Conservation (phyloP, 805 yeast genomes). For the Diddensiella santjacobensis region DNA sequence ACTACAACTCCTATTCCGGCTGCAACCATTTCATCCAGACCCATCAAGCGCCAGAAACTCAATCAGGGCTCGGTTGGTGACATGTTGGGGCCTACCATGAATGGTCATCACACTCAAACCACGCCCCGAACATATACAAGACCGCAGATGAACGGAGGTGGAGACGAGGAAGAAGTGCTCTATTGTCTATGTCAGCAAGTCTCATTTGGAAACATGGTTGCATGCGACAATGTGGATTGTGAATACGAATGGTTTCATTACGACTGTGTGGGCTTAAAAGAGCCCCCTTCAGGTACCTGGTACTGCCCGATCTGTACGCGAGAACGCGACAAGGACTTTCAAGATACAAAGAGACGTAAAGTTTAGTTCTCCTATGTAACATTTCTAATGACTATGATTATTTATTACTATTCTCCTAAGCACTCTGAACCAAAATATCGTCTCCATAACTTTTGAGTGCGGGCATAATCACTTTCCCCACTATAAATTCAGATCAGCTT, state of each 20-base stretch:
- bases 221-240: conserved; percentile 89
- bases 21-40: conserved; percentile 7
- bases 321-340: conserved; percentile 25
- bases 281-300: conserved; percentile 93
- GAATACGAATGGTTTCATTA: conserved; percentile 94
- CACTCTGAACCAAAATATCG: too few relatives aligned
- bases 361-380: not conserved
- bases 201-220: conserved; percentile 94
- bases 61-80: not conserved
- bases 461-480: too few relatives aligned
- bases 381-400: not conserved
- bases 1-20: conserved; percentile 15
- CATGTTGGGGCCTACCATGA: not conserved
- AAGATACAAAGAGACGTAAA: conserved; percentile 18
- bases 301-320: conserved; percentile 79
- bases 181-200: conserved; percentile 94
- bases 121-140: conserved; percentile 6
- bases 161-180: conserved; percentile 57
- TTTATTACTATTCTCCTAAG: too few relatives aligned
- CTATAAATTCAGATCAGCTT: too few relatives aligned
- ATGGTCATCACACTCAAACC: conserved; percentile 12
- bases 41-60: conserved; percentile 22
- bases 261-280: conserved; percentile 84
- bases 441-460: too few relatives aligned
- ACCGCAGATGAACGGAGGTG: conserved; percentile 24